Base-by-base conservation (phyloP, 2,329 filamentous ascomycete genomes). In the Rhexocercosporidium sp. region DNA sequence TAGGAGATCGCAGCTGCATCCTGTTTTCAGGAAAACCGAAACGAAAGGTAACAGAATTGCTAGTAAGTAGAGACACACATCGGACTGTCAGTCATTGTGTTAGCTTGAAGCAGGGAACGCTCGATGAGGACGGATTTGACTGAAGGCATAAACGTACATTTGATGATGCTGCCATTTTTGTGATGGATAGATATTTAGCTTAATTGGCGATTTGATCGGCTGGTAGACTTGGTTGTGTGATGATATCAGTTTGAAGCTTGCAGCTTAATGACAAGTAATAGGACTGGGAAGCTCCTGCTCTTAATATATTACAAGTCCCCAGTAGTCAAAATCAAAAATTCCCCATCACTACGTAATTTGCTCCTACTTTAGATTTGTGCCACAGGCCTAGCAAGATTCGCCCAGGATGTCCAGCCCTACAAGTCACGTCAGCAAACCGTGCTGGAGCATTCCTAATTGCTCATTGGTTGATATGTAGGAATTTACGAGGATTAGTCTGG, bases 1-100 rank as follows among this genome's bases (percentile, higher is more conserved):
- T 22, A 80, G 64, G 27, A 82, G 72, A 57, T 82, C 79, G 7
- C 74, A 75, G 29, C 74, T 74, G 63, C 79, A 81, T 37, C 79
- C 80, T 3, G 75, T 74, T 63, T 78, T 77, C 20, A 82, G 66
- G 64, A 80, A 78, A 22, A 81, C 80, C 7, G 75, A 59, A 3
- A 76, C 20, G 62, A 66, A 67, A 22, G 74, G 74, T 1, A 77
- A 37, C 63, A 77, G 70, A 60, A 77, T 74, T 18, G 75, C 74
- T 37, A 77, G 53, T 57, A 77, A 49, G 68, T 77, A 77, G 62
- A 71, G 64, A 47, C 69, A 68, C 18, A 74, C 67, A 27, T 75
- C 73, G 56, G 68, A 57, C 75, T 75, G 27, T 37, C 7, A 16
- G 11, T 14, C 3, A 12, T 34, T 54, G 29, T 3, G 51, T 54